phyloP scores from a whole-genome alignment of 805 yeast genomes.

The Barnettozyma siamensis region DNA sequence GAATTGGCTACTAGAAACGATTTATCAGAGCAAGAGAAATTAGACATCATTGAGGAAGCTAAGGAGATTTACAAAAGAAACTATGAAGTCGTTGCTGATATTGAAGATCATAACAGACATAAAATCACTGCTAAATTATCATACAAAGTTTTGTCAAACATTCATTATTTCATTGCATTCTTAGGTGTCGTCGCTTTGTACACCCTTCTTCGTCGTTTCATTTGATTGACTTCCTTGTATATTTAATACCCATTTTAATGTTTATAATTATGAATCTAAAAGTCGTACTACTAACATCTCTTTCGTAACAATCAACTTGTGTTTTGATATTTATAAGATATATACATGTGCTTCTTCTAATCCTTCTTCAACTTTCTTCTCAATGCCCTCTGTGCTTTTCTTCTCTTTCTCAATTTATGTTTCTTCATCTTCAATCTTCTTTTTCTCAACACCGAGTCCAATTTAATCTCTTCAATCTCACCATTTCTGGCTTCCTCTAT shows the following conservation, averaged over 20 bases:
- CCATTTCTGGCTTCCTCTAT: conserved; percentile 1
- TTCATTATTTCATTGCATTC: conserved; percentile 40
- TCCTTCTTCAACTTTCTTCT: conserved; percentile 47
- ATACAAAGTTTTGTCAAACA: conserved; percentile 47
- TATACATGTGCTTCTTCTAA: conserved; percentile 6
- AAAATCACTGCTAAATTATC: conserved; percentile 50
- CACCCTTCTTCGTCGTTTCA: conserved; percentile 30
- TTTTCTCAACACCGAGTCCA: conserved; percentile 73
- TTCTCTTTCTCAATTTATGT: conserved; percentile 94
- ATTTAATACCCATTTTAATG: background rate
- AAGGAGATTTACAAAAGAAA: conserved; percentile 60
- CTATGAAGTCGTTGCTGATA: conserved; percentile 54
- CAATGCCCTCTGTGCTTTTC: conserved; percentile 84
- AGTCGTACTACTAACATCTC: too few species aligned
- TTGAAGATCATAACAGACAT: conserved; percentile 58
- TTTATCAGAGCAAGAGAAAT: conserved; percentile 67
- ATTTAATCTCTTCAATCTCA: conserved; percentile 12
- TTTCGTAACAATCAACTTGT: too few species aligned
- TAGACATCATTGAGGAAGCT: conserved; percentile 63
- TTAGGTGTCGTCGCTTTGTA: conserved; percentile 28
- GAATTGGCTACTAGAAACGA: conserved; percentile 69
- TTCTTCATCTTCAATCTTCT: conserved; percentile 96
- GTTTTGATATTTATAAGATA: too few species aligned
- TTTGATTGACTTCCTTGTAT: conserved; percentile 10
- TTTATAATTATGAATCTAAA: too few species aligned